Conservation (phyloP, 2,329 filamentous ascomycete species). For the Tricladium varicosporioides region DNA sequence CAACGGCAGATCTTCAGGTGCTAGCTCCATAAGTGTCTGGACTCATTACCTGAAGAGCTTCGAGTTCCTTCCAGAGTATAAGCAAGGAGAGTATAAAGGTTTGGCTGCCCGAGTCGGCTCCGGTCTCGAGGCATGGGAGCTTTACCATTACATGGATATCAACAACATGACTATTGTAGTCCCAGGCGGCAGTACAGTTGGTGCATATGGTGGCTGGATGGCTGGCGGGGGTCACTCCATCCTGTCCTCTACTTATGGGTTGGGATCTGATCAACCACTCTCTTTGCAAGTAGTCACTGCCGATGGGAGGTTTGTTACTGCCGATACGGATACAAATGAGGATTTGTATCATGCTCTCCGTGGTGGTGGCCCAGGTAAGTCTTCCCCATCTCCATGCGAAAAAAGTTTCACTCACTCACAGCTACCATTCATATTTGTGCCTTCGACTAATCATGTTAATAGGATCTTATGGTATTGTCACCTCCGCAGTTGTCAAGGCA, state of each 20-base stretch:
- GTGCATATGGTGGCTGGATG: conserved; percentile 22
- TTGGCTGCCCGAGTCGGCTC: conserved; percentile 29
- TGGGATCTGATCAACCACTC: conserved; percentile 19
- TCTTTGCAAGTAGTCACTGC: conserved; percentile 17
- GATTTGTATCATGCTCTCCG: conserved; percentile 20
- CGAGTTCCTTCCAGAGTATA: conserved; percentile 11
- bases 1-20: conserved; percentile 43
- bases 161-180: conserved; percentile 27
- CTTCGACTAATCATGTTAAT: background rate
- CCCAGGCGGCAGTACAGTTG: conserved; percentile 10
- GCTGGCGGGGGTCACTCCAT: conserved; percentile 19
- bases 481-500: conserved; percentile 52
- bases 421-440: background rate
- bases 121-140: conserved; percentile 15
- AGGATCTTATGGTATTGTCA: conserved; percentile 33
- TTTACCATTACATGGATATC: conserved; percentile 31
- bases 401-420: background rate
- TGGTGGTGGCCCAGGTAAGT: conserved; percentile 28
- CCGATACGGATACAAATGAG: conserved; percentile 30
- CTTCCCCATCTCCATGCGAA: background rate
- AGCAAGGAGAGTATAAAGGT: conserved; percentile 1
- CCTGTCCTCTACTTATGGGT: conserved; percentile 10
- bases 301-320: conserved; percentile 13
- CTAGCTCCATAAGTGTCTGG: conserved; percentile 17
- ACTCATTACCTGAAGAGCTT: conserved; percentile 17